Evolutionary conservation across 768 basidiomycete species (phyloP), one percentile per base, ranked within the genome.

Genomic region (Hericium rajendrae): DNA sequence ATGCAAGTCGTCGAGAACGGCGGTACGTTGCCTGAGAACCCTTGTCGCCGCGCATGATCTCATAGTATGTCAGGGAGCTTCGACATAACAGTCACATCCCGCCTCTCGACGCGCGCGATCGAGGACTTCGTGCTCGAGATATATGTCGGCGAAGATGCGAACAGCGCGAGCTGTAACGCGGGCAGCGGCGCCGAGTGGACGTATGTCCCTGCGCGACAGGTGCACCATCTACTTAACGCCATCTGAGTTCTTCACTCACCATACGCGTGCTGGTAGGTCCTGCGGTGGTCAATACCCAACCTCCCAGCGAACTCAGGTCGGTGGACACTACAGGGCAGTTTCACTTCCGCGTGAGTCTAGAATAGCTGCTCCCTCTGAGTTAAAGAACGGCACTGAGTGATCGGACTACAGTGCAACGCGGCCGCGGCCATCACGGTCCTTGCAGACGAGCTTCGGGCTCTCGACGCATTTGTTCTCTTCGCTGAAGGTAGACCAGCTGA

Each of bases 401-500:
- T n/a, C 37, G 28, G 4, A 18, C 41, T 38, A 12, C 37, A 79
- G 74, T 68, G 78, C 66, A 0, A 60, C 69, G 38, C 66, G 67
- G 50, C 76, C 80, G 52, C 79, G 88, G 49, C 89, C 90, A 10
- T 82, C 89, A 6, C 88, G 82, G 55, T 85, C 90, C 2, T 75
- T 94, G 54, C 81, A 82, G 63, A 76, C 91, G 50, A 74, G 73
- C 18, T 95, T 91, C 68, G 80, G 84, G 46, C 78, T 93, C 28
- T 79, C 83, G 22, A 79, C 74, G 51, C 64, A 88, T 65, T 84
- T 84, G 38, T 90, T 86, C 68, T 91, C 91, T 6, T 78, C 86
- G 18, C 73, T 95, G 49, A 90, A 88, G 64, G 85, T 95, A 4
- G 90, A 94, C 58, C 88, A 93, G 63, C 78, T 95, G 48, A 91